Base-by-base conservation (phyloP, 345 rosid species). In the Firmiana major region DNA sequence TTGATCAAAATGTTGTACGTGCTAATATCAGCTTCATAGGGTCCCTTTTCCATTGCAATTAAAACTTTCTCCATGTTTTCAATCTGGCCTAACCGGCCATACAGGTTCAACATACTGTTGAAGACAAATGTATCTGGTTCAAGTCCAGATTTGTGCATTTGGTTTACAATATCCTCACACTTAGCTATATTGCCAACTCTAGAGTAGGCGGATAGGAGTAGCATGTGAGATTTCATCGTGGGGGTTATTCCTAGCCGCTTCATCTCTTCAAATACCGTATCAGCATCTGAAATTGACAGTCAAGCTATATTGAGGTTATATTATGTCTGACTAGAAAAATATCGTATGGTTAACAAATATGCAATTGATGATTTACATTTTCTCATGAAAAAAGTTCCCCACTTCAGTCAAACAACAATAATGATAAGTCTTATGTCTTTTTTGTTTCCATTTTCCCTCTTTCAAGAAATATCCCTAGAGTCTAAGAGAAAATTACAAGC, bases 211-310 rank as follows among this genome's bases (percentile, higher is more conserved):
- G 89, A 90, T 64, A 93, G 79, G 77, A 94, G 92, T 43, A 94
- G 81, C 98, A 93, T 93, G 88, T 93, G 97, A 13, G 97, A 94
- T 79, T 94, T 94, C 98, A 94, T 91, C 15, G 97, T 93, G 6
- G 97, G 97, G 54, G 83, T 62, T 80, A 94, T 87, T 68, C 94
- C 95, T 34, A 94, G 82, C 46, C 83, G 83, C 88, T 89, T 91
- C 98, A 94, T 91, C 81, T 85, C 92, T 81, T 93, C 92, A 48
- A 94, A 93, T 55, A 89, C 89, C 16, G 89, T 86, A 81, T 89
- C 87, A 63, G 98, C 98, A 75, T 94, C 98, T 89, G 70, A 74
- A 79, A 64, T 38, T 38, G 40, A n/a, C 70, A 64, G 48, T 40
- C 66, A 31, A 12, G 40, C n/a, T 6, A 38, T 21, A 53, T 53